Evolutionary conservation across 495 filamentous ascomycete species (phyloP).

Genomic region (Tuber microsphaerosporum): DNA sequence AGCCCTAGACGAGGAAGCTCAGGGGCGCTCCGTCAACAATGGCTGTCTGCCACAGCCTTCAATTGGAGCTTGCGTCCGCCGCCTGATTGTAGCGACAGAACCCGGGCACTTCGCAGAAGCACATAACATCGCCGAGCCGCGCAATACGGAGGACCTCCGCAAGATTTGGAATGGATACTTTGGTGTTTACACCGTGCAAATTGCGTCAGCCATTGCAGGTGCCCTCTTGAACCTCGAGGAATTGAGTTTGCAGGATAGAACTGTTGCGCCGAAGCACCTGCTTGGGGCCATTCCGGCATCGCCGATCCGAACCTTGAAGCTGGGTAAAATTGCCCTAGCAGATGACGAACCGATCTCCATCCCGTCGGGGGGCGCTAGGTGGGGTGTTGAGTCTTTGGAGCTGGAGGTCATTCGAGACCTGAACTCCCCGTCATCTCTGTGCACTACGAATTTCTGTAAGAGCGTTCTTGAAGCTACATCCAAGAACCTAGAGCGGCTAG

Average conservation of each 20-base stretch:
- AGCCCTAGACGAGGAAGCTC: neutral
- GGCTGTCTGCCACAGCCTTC: neutral
- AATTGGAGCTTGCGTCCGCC: slow-evolving; percentile 12
- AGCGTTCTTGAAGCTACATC: slow-evolving; percentile 13
- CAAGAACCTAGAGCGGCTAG: slow-evolving; percentile 1
- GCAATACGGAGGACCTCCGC: neutral
- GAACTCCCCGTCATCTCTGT: neutral
- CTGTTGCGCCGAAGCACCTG: slow-evolving; percentile 2
- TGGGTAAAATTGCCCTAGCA: neutral
- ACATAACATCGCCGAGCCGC: neutral
- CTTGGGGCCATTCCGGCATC: slow-evolving; percentile 8
- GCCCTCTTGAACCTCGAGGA: slow-evolving; percentile 12
- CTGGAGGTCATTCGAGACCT: neutral
- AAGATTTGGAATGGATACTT: slow-evolving; percentile 8
- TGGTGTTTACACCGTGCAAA: slow-evolving; percentile 8
- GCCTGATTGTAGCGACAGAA: slow-evolving; percentile 4
- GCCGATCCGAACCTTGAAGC: slow-evolving; percentile 1
- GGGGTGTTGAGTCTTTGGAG: neutral
- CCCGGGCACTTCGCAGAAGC: neutral
- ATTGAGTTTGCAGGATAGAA: slow-evolving; percentile 10
- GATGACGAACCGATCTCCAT: slow-evolving; percentile 1
- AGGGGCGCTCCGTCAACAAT: neutral
- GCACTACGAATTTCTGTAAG: slow-evolving; percentile 6
- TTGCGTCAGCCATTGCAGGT: neutral
- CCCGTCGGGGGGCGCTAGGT: neutral